Base-by-base conservation (phyloP, 116 monocot species). In the Dioscorea cayenensis region DNA sequence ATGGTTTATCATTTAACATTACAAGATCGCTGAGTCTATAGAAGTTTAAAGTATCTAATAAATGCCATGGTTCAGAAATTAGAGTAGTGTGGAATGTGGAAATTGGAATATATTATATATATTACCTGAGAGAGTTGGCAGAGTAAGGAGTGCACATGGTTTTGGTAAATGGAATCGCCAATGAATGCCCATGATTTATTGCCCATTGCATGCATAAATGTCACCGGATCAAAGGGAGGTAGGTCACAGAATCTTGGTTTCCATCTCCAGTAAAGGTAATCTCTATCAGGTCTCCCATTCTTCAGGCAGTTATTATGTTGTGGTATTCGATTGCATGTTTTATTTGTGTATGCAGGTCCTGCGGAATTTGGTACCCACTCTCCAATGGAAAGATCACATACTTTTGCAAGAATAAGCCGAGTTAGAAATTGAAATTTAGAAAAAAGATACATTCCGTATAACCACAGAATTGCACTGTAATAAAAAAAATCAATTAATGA, bases 181-280 rank as follows among this genome's bases (percentile, higher is more conserved):
- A 62, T 27, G 10, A 62, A 23, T 12, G 25, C 62, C 62, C 62
- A 62, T 11, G 12, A 23, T 23, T 62, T 62, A 27, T 27, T 23
- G 11, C 75, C 64, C 89, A 85, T 82, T 18, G 68, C 66, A 67
- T 73, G 25, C 58, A 89, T 65, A 75, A 89, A 89, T 73, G 23
- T 82, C 69, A 71, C 19, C 25, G 72, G 77, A 78, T 89, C 73
- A 60, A 89, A 80, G 64, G 67, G 70, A n/a, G 66, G 75, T 22
- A 89, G 0, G 36, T 79, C 72, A 71, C 85, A 85, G 55, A 38
- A 72, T 49, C 79, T 68, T 58, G 90, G 90, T 75, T 84, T 86
- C 90, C 86, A 90, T 72, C 51, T 82, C 90, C 90, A 90, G 32
- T 86, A 72, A 25, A 84, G 81, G 70, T 90, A 90, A 8, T 38